Conservation (phyloP, 129 eudicot species). For the Flaveria ramosissima region DNA sequence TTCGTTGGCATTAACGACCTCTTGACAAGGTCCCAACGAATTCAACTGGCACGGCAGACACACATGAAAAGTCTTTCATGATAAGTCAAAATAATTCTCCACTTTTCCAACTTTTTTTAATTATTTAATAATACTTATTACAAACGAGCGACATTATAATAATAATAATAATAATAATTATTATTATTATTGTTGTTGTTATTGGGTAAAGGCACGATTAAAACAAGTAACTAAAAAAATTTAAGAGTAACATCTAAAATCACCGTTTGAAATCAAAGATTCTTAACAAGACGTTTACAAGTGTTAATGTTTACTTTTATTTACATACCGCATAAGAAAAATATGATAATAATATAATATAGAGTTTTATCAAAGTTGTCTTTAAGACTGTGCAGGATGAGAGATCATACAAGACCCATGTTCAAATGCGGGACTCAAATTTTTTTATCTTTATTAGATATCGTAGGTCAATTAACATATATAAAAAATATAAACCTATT, state of each 20-base stretch:
- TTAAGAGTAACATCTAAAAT: not conserved
- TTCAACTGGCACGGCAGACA: conserved; percentile 38
- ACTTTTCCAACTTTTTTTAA: not conserved
- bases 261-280: not conserved
- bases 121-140: conserved; percentile 11
- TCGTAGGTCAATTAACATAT: no score
- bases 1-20: conserved; percentile 39
- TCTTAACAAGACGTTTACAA: not conserved
- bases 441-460: no score
- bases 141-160: not conserved
- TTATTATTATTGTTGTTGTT: no score
- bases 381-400: no score
- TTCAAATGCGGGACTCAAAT: no score
- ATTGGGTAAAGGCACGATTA: not conserved
- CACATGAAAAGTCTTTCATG: conserved; percentile 12
- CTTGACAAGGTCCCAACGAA: conserved; percentile 36
- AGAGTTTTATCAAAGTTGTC: no score
- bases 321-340: no score
- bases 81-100: conserved; percentile 16
- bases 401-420: no score
- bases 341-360: no score
- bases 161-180: not conserved
- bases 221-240: not conserved
- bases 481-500: no score
- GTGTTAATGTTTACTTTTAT: no score